phyloP scores from a whole-genome alignment of 2,329 filamentous ascomycete genomes.

The Aspergillus ochraceus region DNA sequence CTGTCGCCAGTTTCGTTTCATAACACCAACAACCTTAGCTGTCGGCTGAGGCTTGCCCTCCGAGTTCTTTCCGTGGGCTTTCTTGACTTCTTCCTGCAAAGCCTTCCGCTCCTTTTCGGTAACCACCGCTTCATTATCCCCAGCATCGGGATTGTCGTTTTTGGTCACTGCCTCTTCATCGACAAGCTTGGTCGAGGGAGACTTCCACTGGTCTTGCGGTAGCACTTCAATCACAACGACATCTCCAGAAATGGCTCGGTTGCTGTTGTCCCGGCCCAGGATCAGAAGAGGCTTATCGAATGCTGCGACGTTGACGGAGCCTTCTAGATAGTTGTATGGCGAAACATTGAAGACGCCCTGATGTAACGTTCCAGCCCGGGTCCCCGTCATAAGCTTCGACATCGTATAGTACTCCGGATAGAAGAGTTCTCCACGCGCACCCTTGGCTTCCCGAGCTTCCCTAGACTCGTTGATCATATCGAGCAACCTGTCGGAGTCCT shows the following conservation, averaged over 20 bases:
- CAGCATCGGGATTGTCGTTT: slow-evolving; percentile 88
- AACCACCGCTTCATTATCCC: slow-evolving; percentile 73
- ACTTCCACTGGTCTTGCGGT: slow-evolving; percentile 95
- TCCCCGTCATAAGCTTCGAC: slow-evolving; percentile 90
- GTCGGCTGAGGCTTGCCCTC: slow-evolving; percentile 86
- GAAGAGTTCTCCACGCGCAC: slow-evolving; percentile 68
- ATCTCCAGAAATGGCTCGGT: slow-evolving; percentile 88
- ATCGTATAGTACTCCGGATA: slow-evolving; percentile 88
- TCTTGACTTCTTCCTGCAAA: slow-evolving; percentile 87
- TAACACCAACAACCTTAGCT: slow-evolving; percentile 83
- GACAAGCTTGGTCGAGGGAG: slow-evolving; percentile 90
- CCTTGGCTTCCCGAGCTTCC: slow-evolving; percentile 64
- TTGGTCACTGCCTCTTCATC: slow-evolving; percentile 90
- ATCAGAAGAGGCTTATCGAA: slow-evolving; percentile 89
- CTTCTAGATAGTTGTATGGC: slow-evolving; percentile 96
- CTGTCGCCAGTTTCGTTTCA: slow-evolving; percentile 96
- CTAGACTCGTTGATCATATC: slow-evolving; percentile 89
- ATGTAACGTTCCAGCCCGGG: slow-evolving; percentile 84
- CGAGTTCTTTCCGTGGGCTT: slow-evolving; percentile 71
- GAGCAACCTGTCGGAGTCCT: slow-evolving; percentile 79
- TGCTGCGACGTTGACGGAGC: slow-evolving; percentile 81
- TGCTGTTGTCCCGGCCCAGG: slow-evolving; percentile 92
- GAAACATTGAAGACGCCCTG: slow-evolving; percentile 96
- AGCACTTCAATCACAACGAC: slow-evolving; percentile 90
- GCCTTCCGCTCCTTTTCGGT: slow-evolving; percentile 83